A percentile compares a stretch with the other conserved stretches of the same genome.
phyloP scores from a whole-genome alignment of 2,329 filamentous ascomycete genomes.

The Ascochyta clinopodiicola region DNA sequence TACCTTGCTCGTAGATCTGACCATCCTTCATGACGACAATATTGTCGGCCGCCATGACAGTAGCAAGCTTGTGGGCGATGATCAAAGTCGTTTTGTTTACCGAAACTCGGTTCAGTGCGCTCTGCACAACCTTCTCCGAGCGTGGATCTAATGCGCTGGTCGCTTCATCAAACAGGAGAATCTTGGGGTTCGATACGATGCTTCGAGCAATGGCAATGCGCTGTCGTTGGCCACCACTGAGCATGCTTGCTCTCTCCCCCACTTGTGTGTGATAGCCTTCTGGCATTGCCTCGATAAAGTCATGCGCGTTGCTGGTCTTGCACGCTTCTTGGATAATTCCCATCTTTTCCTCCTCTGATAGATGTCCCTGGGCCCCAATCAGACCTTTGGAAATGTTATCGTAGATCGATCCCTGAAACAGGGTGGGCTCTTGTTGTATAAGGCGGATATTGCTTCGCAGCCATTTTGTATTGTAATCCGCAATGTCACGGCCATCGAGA shows the following conservation, averaged over 20 bases:
- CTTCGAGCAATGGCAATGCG: constrained; percentile 63
- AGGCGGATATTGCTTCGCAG: constrained; percentile 87
- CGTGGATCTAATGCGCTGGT: constrained; percentile 11
- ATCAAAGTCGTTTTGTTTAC: constrained; percentile 49
- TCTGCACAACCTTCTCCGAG: constrained; percentile 41
- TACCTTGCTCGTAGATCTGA: constrained; percentile 48
- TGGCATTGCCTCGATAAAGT: constrained; percentile 75
- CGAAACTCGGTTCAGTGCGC: constrained; percentile 1
- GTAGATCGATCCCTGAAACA: constrained; percentile 87
- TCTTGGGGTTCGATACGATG: constrained; percentile 32
- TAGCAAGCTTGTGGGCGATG: constrained; percentile 51
- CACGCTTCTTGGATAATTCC: constrained; percentile 8
- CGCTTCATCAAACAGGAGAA: constrained; percentile 21
- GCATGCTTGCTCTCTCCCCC: constrained; percentile 67
- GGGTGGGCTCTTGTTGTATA: constrained; percentile 87
- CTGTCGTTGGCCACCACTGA: constrained; percentile 83
- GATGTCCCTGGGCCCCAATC: constrained; percentile 65
- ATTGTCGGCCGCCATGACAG: constrained; percentile 46
- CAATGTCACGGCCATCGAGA: constrained; percentile 63
- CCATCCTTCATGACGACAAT: constrained; percentile 52
- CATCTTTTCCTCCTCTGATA: constrained; percentile 3
- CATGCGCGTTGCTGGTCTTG: constrained; percentile 80
- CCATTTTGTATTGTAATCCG: constrained; percentile 83
- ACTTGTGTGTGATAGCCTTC: constrained; percentile 86
- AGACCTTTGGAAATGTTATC: constrained; percentile 87